A percentile compares a stretch with the other conserved stretches of the same genome.
These are phyloP conservation scores for Lachancea fermentati DNA, from an alignment of 805 yeast genomes.

Conservation along the genomic window DNA sequence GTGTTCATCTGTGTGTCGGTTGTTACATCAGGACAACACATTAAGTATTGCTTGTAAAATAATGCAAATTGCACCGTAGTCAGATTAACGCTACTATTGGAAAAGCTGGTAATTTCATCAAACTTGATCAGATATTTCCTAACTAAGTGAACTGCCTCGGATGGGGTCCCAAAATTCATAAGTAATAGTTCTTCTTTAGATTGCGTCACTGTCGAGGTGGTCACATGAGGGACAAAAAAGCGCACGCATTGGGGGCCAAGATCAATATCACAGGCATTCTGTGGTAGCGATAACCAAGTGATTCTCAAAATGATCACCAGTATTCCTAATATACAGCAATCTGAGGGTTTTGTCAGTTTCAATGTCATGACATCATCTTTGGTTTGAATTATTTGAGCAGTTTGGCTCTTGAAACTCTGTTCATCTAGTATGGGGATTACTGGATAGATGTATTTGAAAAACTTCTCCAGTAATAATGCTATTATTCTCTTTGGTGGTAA, in stretches of 20 bases:
- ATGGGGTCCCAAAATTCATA: conserved; percentile 26
- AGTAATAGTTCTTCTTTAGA: conserved; percentile 28
- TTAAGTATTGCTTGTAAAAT: conserved; percentile 49
- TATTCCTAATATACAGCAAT: conserved; percentile 44
- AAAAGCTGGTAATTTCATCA: conserved; percentile 32
- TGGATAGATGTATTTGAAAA: conserved; percentile 54
- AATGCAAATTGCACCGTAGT: conserved; percentile 53
- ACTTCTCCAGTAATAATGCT: conserved; percentile 52
- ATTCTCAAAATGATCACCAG: conserved; percentile 47
- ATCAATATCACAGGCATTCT: conserved; percentile 33
- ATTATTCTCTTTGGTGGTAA: conserved; percentile 52
- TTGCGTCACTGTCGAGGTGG: conserved; percentile 21
- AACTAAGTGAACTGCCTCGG: conserved; percentile 23
- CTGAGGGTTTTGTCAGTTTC: conserved; percentile 30
- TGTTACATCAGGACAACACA: conserved; percentile 46
- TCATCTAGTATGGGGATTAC: conserved; percentile 67
- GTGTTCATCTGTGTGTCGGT: conserved; percentile 13
- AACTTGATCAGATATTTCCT: conserved; percentile 30
- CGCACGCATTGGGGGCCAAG: conserved; percentile 22
- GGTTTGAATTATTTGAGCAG: conserved; percentile 25
- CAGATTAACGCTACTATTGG: conserved; percentile 30
- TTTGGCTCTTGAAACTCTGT: conserved; percentile 30
- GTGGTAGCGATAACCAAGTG: conserved; percentile 51
- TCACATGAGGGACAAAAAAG: conserved; percentile 16
- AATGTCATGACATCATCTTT: conserved; percentile 18